Evolutionary conservation across 164 flowering plant genomes (phyloP).

Genomic region (Platanus orientalis): DNA sequence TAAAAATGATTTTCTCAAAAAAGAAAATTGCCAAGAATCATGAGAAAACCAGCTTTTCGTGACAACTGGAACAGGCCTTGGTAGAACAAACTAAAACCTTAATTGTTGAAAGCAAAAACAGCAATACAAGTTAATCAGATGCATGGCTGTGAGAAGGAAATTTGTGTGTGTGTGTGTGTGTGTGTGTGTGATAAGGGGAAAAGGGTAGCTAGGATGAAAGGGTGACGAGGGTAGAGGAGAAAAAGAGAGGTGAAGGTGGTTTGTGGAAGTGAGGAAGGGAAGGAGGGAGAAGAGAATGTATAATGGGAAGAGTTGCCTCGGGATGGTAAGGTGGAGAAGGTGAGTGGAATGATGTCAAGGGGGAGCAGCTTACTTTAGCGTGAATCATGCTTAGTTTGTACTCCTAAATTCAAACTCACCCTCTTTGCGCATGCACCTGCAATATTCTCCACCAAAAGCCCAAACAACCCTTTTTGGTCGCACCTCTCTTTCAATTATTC

Average conservation of each 20-base stretch:
- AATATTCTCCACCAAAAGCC: conserved; percentile 37
- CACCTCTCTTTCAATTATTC: conserved; percentile 18
- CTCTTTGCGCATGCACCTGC: conserved; percentile 45
- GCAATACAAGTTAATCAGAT: no score
- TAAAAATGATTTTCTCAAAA: no score
- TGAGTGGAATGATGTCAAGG: conserved; percentile 77
- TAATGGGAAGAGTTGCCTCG: conserved; percentile 44
- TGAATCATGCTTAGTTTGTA: conserved; percentile 68
- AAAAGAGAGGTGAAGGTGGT: conserved; percentile 4
- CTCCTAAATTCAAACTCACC: conserved; percentile 48
- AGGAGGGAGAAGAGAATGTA: conserved; percentile 20
- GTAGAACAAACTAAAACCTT: no score
- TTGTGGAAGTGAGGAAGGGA: conserved; percentile 11
- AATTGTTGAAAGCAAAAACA: no score
- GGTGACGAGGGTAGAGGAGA: conserved; percentile 4
- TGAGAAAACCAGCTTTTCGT: no score
- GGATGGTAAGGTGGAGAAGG: conserved; percentile 64
- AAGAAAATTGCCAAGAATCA: no score
- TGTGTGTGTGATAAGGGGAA: no score
- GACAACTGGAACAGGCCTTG: no score
- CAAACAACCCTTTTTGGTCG: conserved; percentile 34
- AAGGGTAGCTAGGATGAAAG: no score
- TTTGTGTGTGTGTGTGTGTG: not conserved
- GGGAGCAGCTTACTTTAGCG: conserved; percentile 54
- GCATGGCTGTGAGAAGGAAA: conserved; percentile 7